phyloP scores from a whole-genome alignment of 192 early-diverging fungal species.

The Nowakowskiella sp. region DNA sequence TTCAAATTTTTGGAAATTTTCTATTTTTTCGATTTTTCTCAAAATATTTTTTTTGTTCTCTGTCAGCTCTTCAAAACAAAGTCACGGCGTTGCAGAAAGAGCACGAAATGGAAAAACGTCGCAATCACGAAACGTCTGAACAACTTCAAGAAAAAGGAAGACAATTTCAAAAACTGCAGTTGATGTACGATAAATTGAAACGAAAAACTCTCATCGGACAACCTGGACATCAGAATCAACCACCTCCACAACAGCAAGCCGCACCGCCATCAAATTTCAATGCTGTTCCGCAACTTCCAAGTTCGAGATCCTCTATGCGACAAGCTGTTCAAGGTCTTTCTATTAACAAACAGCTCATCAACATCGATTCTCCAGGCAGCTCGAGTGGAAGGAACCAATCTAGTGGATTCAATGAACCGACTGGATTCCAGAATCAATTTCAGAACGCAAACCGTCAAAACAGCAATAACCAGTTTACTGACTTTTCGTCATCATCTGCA shows the following conservation, averaged over 20 bases:
- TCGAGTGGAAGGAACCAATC: no score
- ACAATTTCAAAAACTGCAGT: slow-evolving; percentile 36
- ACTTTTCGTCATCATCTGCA: no score
- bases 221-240: no score
- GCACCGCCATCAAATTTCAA: neutral
- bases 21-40: slow-evolving; percentile 2
- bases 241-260: slow-evolving; percentile 10
- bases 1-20: neutral
- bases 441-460: no score
- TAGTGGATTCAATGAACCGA: no score
- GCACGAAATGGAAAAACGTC: slow-evolving; percentile 26
- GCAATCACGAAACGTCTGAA: slow-evolving; percentile 29
- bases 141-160: slow-evolving; percentile 30
- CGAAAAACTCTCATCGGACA: slow-evolving; percentile 18
- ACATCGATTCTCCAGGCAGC: no score
- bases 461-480: no score
- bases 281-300: no score
- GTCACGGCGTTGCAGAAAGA: slow-evolving; percentile 12
- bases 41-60: slow-evolving; percentile 16
- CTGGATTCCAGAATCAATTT: no score
- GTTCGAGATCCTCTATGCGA: no score
- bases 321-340: no score
- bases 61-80: slow-evolving; percentile 4
- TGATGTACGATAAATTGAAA: slow-evolving; percentile 38
- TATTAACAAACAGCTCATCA: no score